Base-by-base conservation (phyloP, 2,329 filamentous ascomycete genomes). In the Aspergillus sp. region DNA sequence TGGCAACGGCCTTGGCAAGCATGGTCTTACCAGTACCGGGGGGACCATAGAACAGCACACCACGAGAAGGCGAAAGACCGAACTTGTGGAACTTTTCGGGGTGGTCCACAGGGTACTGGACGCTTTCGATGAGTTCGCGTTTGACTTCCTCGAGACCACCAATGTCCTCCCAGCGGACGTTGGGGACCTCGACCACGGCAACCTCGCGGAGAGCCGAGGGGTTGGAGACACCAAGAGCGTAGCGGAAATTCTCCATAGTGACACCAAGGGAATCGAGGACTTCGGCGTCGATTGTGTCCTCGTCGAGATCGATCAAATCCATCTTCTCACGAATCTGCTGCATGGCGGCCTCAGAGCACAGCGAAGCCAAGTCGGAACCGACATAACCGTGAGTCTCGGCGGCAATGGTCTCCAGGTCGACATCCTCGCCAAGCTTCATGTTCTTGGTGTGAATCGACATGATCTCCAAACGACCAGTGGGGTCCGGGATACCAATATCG, bases 1-100 rank as follows among this genome's bases (percentile, higher is more conserved):
- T 98, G 75, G 93, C 93, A 59, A 98, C 93, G 61, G 93, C 93
- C 82, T 98, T 98, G 69, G 93, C 93, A 77, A 98, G 86, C 78
- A 98, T 83, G 53, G 93, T 98, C 82, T 98, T 98, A 95, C 93
- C 93, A 67, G 94, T 98, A 91, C 93, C 93, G 61, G 93, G 93
- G 55, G 94, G 93, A 59, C 93, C 94, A 67, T 96, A 98, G 80
- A 98, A 98, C 57, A 98, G 80, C 54, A 98, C 93, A 88, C 93
- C 93, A 64, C 91, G 89, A 56, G 93, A 97, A 53, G 93, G 93
- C 52, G 90, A 96, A 64, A 98, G 85, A 72, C 93, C 94, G 57
- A 98, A 98, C 79, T 98, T 98, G 84, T 96, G 90, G 84, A 97
- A 98, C 78, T 94, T 97, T 74, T 98, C 94, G 61, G 93, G 94